A percentile compares a stretch with the other conserved stretches of the same genome.
These are phyloP conservation scores for Fraxinus sp. DNA, from an alignment of 305 asterid species.

Conservation along the genomic window DNA sequence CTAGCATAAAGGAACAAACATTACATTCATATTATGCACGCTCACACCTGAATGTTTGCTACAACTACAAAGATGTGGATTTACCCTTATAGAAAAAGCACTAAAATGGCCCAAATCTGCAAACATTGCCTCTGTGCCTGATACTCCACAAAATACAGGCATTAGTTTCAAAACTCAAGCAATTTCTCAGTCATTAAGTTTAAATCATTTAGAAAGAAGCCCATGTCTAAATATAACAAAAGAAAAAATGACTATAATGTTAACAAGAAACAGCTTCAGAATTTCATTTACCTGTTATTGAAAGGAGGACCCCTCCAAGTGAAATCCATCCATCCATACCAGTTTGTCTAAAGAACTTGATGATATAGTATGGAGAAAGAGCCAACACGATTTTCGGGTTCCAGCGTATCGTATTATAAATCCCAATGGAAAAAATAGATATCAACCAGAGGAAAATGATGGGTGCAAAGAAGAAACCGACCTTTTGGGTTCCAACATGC, in stretches of 20 bases:
- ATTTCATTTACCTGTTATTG: conserved; percentile 65
- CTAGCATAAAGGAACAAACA: neutral
- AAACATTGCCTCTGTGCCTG: conserved; percentile 63
- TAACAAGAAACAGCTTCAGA: neutral
- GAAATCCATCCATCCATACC: conserved; percentile 94
- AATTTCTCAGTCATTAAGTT: conserved; percentile 10
- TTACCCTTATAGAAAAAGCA: conserved; percentile 45
- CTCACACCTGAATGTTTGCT: conserved; percentile 12
- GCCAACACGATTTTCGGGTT: conserved; percentile 77
- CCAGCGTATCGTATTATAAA: conserved; percentile 77
- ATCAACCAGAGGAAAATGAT: conserved; percentile 81
- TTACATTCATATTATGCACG: neutral
- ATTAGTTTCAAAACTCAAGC: conserved; percentile 5
- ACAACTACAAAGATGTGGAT: conserved; percentile 25
- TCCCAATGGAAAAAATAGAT: conserved; percentile 66
- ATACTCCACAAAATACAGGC: conserved; percentile 18
- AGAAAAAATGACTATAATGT: conserved; percentile 6
- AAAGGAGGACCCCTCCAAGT: conserved; percentile 91
- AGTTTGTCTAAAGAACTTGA: conserved; percentile 65
- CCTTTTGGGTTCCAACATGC: conserved; percentile 91
- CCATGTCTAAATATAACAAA: conserved; percentile 10
- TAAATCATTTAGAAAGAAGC: neutral
- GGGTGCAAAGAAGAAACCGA: conserved; percentile 91
- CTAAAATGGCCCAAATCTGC: conserved; percentile 62
- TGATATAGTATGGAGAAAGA: conserved; percentile 82